Base-by-base conservation (phyloP, 257 asterid genomes). In the Linaria vulgaris region DNA sequence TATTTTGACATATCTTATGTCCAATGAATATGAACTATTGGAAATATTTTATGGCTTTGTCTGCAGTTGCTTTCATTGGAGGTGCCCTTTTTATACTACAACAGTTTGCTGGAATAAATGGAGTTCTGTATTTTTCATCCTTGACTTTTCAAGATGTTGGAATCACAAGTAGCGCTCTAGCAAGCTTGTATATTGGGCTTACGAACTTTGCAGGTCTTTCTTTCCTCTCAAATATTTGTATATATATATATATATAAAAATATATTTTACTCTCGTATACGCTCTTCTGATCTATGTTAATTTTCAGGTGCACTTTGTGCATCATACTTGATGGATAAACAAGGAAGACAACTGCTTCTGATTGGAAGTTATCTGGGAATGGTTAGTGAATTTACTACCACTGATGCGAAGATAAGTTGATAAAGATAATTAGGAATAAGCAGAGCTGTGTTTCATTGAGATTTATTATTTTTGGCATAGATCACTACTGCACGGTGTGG, bases 101-200 rank as follows among this genome's bases (percentile, higher is more conserved):
- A 71, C 97, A 90, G 60, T 80, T 90, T 62, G 85, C 97, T 49
- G 96, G 95, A 30, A 79, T 90, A 80, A 90, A 90, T 70, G 97
- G 92, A 63, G 90, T 90, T 77, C 90, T 90, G 48, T 90, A 85
- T 70, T 90, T 85, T 63, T 90, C 96, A 56, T 90, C 97, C 60
- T 74, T 90, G 78, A 90, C 97, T 45, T 90, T 90, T 63, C 78
- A 37, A 70, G 87, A 85, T 61, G 95, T 83, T 61, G 97, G 96
- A 70, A 87, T 87, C 83, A 68, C 88, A 37, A 85, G 81, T 71
- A 76, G 87, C 53, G 85, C 83, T 61, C 67, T 87, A 58, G 90
- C 95, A 37, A 87, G 92, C 82, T 83, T 85, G 53, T 85, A 63
- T 60, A 76, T 83, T 56, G 96, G 97, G 56, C 51, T 85, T 48